phyloP scores from a whole-genome alignment of 1,284 basidiomycete genomes.

The Cystobasidium pallidum region DNA sequence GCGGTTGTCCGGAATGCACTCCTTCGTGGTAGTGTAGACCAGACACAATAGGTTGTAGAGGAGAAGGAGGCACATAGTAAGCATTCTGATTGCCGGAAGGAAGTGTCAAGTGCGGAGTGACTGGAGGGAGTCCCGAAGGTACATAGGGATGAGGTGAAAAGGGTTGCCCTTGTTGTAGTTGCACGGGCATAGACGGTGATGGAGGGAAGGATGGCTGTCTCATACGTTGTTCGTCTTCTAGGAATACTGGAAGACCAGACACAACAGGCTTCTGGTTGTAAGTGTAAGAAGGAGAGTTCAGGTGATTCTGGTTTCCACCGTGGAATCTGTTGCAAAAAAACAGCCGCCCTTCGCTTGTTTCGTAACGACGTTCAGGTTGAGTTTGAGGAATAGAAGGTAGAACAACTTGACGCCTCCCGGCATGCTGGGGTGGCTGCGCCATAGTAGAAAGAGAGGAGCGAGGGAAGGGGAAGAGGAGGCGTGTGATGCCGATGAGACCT shows the following conservation, averaged over 20 bases:
- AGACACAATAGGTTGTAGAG: too few species aligned
- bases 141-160: too few species aligned
- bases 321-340: neutral
- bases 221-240: neutral
- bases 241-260: too few species aligned
- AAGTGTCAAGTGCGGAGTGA: too few species aligned
- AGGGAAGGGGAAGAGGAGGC: neutral
- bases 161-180: too few species aligned
- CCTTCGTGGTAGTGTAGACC: too few species aligned
- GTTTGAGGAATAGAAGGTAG: neutral
- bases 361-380: neutral
- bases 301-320: neutral
- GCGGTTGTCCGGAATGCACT: too few species aligned
- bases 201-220: neutral
- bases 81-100: too few species aligned
- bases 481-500: neutral
- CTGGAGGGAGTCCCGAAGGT: too few species aligned
- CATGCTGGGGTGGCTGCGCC: neutral
- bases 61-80: too few species aligned
- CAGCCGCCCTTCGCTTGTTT: neutral
- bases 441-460: neutral
- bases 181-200: too few species aligned
- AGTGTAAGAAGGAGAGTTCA: neutral
- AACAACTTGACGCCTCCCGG: neutral
- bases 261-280: too few species aligned